Evolutionary conservation across 2,329 filamentous ascomycete species (phyloP).

Genomic region (Microdochium trichocladiopsis): DNA sequence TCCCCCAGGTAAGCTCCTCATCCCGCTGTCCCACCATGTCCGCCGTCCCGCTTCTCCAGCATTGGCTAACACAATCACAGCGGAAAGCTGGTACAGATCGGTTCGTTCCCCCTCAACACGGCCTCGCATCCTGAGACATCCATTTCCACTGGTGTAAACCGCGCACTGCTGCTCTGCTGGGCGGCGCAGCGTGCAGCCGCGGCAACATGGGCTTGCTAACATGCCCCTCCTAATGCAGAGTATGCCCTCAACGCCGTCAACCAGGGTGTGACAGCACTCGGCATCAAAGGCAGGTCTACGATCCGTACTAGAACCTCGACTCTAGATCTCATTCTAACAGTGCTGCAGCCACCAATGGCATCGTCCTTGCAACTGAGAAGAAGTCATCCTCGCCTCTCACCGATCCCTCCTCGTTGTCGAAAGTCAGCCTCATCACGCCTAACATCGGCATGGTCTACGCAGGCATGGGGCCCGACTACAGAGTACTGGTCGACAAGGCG

Average conservation of each 20-base stretch:
- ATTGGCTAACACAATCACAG: slow-evolving; percentile 50
- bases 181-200: too few relatives aligned
- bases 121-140: slow-evolving; percentile 1
- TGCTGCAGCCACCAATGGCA: slow-evolving; percentile 82
- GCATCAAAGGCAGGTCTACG: slow-evolving; percentile 77
- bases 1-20: slow-evolving; percentile 77
- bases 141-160: too few relatives aligned
- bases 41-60: slow-evolving; percentile 14
- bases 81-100: slow-evolving; percentile 98
- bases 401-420: slow-evolving; percentile 89
- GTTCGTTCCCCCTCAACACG: slow-evolving; percentile 35
- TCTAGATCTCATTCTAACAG: slow-evolving; percentile 6
- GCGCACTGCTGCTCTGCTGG: too few relatives aligned
- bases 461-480: slow-evolving; percentile 98
- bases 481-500: slow-evolving; percentile 93
- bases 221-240: slow-evolving; percentile 48
- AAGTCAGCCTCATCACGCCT: slow-evolving; percentile 95
- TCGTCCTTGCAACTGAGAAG: slow-evolving; percentile 98
- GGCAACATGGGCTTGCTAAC: too few relatives aligned
- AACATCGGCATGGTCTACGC: slow-evolving; percentile 99
- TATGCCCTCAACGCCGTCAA: slow-evolving; percentile 99
- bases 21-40: slow-evolving; percentile 4
- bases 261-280: slow-evolving; percentile 95
- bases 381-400: slow-evolving; percentile 97
- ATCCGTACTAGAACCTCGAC: slow-evolving; percentile 4